These are phyloP conservation scores for Tetrapisispora iriomotensis DNA, from an alignment of 805 yeast genomes.

Conservation along the genomic window DNA sequence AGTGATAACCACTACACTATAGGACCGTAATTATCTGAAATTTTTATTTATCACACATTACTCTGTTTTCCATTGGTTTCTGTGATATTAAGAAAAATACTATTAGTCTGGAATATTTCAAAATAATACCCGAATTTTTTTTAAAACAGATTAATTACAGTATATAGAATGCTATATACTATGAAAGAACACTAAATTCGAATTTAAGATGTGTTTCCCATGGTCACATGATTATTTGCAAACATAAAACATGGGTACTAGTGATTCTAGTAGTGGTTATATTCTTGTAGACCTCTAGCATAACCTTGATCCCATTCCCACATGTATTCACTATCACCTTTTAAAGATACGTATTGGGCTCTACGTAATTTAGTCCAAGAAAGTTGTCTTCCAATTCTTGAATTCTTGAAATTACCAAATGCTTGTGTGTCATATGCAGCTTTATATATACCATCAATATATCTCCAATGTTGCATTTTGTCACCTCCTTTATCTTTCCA, in stretches of 20 bases:
- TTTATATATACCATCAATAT: slow-evolving; percentile 61
- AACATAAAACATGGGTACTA: not conserved
- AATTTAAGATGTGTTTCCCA: no score
- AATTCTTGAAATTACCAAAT: slow-evolving; percentile 60
- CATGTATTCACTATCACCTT: slow-evolving; percentile 46
- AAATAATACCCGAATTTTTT: no score
- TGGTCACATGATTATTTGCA: not conserved
- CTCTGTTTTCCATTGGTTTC: no score
- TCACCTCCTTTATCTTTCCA: slow-evolving; percentile 57
- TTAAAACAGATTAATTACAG: no score
- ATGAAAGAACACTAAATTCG: no score
- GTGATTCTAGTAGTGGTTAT: slow-evolving; percentile 1
- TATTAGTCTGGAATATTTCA: no score
- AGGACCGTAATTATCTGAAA: slow-evolving; percentile 19
- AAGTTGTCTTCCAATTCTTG: slow-evolving; percentile 61
- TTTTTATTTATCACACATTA: no score
- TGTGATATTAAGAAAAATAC: no score
- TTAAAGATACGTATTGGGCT: slow-evolving; percentile 45
- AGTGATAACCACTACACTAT: slow-evolving; percentile 78
- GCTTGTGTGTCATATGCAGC: slow-evolving; percentile 68
- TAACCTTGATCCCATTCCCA: slow-evolving; percentile 95
- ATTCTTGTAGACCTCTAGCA: slow-evolving; percentile 41
- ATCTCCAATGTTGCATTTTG: slow-evolving; percentile 73
- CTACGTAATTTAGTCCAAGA: slow-evolving; percentile 62
- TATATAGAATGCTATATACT: no score